Percentiles rank a stretch among this genome's conserved stretches.
Conservation (phyloP, 2,329 filamentous ascomycete genomes). For the Coniochaeta prunicola region DNA sequence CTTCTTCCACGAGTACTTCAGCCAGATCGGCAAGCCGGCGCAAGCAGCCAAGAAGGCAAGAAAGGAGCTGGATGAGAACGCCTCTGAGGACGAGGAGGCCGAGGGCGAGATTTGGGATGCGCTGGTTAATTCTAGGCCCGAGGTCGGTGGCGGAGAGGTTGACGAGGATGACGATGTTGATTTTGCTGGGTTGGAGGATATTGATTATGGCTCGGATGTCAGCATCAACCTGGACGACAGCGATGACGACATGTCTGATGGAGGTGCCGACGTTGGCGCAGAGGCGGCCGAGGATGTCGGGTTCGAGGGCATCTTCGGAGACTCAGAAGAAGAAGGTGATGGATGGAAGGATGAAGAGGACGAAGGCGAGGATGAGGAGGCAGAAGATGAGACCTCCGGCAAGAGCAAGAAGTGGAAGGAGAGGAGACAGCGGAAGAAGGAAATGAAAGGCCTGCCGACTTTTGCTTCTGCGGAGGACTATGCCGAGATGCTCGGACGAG, state of each 20-base stretch:
- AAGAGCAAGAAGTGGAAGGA: slow-evolving; percentile 59
- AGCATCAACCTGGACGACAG: slow-evolving; percentile 10
- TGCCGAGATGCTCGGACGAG: slow-evolving; percentile 70
- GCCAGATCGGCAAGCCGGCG: slow-evolving; percentile 56
- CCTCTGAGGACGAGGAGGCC: slow-evolving; percentile 38
- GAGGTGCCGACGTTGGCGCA: slow-evolving; percentile 27
- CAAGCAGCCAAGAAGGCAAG: slow-evolving; percentile 51
- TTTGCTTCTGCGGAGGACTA: slow-evolving; percentile 96
- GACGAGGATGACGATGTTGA: slow-evolving; percentile 40
- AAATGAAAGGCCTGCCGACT: slow-evolving; percentile 80
- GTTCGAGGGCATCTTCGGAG: slow-evolving; percentile 32
- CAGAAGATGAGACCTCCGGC: slow-evolving; percentile 26
- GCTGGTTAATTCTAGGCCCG: slow-evolving; percentile 24
- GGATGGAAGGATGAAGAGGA: slow-evolving; percentile 30
- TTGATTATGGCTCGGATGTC: slow-evolving; percentile 28
- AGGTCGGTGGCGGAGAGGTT: slow-evolving; percentile 39
- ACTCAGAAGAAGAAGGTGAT: slow-evolving; percentile 27
- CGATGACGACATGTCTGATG: slow-evolving; percentile 25
- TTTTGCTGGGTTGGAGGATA: slow-evolving; percentile 37
- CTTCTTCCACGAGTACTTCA: slow-evolving; percentile 98
- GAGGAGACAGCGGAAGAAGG: slow-evolving; percentile 70
- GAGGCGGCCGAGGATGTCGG: slow-evolving; percentile 20
- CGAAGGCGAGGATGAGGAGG: slow-evolving; percentile 31
- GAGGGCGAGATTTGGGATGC: slow-evolving; percentile 28
- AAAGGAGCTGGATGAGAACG: slow-evolving; percentile 69